Evolutionary conservation across 176 grass and related monocot species (phyloP).

Genomic region (Pharus latifolius): DNA sequence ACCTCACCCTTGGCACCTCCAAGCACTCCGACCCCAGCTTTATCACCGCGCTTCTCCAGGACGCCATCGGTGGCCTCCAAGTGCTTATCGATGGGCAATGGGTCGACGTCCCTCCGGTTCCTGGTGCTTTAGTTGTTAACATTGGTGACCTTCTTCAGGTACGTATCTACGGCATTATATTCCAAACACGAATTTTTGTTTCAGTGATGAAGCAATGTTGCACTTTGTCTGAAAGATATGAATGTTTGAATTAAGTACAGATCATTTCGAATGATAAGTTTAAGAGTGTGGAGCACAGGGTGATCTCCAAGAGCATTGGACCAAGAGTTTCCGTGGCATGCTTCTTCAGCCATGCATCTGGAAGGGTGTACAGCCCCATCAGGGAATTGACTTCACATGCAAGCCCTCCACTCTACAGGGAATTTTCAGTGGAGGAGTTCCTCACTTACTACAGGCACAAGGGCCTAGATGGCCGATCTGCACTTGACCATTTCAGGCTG

Average conservation of each 20-base stretch:
- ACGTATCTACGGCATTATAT: background rate
- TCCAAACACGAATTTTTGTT: too few species aligned
- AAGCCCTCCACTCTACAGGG: slow-evolving; percentile 16
- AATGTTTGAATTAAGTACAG: too few species aligned
- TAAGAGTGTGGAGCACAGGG: slow-evolving; percentile 53
- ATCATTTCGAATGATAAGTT: slow-evolving; percentile 44
- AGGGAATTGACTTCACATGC: background rate
- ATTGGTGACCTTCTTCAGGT: slow-evolving; percentile 54
- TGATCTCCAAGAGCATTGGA: slow-evolving; percentile 19
- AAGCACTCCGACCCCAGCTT: slow-evolving; percentile 38
- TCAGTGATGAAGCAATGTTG: too few species aligned
- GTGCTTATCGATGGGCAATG: slow-evolving; percentile 15
- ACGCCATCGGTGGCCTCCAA: slow-evolving; percentile 44
- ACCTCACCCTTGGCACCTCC: slow-evolving; percentile 17
- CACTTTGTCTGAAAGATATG: too few species aligned
- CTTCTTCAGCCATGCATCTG: slow-evolving; percentile 22
- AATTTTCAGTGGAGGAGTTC: slow-evolving; percentile 26
- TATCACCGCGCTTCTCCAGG: slow-evolving; percentile 49
- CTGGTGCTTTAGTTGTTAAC: slow-evolving; percentile 42
- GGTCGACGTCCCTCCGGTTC: slow-evolving; percentile 33
- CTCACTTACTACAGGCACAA: slow-evolving; percentile 18
- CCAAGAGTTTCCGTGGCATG: slow-evolving; percentile 39
- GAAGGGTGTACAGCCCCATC: slow-evolving; percentile 30
- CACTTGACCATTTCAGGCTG: slow-evolving; percentile 29
- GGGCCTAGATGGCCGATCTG: slow-evolving; percentile 45